Evolutionary conservation across 1,139 yeast species (phyloP).

Genomic region (Zhuliangozyma blackwelliae): DNA sequence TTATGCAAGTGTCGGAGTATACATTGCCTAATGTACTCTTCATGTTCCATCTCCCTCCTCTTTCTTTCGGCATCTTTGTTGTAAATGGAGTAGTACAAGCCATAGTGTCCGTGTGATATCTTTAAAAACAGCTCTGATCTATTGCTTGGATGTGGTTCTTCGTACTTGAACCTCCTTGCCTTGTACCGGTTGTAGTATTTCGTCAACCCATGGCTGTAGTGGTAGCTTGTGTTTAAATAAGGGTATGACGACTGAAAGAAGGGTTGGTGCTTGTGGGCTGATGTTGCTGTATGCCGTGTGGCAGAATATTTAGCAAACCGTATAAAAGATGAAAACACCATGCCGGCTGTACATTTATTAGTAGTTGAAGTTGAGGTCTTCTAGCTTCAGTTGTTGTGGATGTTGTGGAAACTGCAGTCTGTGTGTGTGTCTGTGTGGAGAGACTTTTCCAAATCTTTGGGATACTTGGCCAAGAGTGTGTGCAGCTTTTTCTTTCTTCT

Average conservation of each 20-base stretch:
- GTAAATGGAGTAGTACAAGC: conserved; percentile 40
- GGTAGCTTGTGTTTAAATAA: conserved; percentile 19
- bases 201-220: conserved; percentile 15
- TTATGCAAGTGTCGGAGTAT: conserved; percentile 2
- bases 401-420: too few relatives aligned
- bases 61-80: conserved; percentile 26
- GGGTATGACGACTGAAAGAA: conserved; percentile 42
- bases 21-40: conserved; percentile 9
- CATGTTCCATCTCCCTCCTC: conserved; percentile 9
- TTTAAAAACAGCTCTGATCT: conserved; percentile 22
- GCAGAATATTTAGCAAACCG: conserved; percentile 10
- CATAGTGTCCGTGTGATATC: conserved; percentile 42
- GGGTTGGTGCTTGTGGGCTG: conserved; percentile 15
- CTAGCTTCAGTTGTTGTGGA: too few relatives aligned
- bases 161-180: conserved; percentile 17
- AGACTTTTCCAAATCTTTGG: too few relatives aligned
- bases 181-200: conserved; percentile 13
- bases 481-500: too few relatives aligned
- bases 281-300: not conserved
- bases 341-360: not conserved
- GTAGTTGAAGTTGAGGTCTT: too few relatives aligned
- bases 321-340: conserved; percentile 12
- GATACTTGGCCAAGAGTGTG: too few relatives aligned
- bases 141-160: conserved; percentile 31
- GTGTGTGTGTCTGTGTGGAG: too few relatives aligned